Base-by-base conservation (phyloP, 2,329 filamentous ascomycete species). In the Fusarium nanum region DNA sequence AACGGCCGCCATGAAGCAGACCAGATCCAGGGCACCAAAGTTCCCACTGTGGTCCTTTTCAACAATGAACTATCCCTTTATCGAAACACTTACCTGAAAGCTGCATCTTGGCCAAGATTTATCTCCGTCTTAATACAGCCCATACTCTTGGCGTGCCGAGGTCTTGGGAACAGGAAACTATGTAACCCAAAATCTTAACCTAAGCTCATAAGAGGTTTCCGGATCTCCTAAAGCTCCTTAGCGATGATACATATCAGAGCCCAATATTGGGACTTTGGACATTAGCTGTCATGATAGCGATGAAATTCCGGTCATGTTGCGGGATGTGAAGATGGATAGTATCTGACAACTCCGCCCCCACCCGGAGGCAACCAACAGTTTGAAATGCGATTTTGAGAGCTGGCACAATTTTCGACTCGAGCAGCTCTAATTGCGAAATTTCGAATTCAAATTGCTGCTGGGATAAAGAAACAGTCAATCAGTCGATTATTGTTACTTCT, bases 1-100 rank as follows among this genome's bases (percentile, higher is more conserved):
- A 56, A 41, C 46, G 63, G 50, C 30, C 67, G 34, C 47, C 67
- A 68, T 68, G 50, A 46, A 57, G 46, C 23, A 18, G 12, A 30
- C 11, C 34, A n/a, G 13, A 46, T n/a, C 27, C 11, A 45, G 25
- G 3, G 16, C 14, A 46, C 28, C 30, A 40, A 48, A n/a, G 12
- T 44, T 18, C 44, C 27, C 8, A 4, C 11, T 6, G 3, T 25
- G 7, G 3, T 18, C 16, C 16, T 14, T n/a, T 18, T 27, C 20
- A 6, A 18, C 7, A 9, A 10, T n/a, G 4, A 28, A 14, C 23
- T 55, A 18, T 45, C 13, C 23, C 44, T 14, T 12, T 45, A 11
- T 18, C 1, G 18, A 18, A 16, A 20, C 3, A 11, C 22, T 8
- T 3, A 18, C 16, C 25, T 12, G 8, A 47, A 27, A 47, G 25